A percentile compares a stretch with the other conserved stretches of the same genome.
These are phyloP conservation scores for Penicillium polonicum DNA, from an alignment of 2,329 filamentous ascomycete species.

Conservation along the genomic window DNA sequence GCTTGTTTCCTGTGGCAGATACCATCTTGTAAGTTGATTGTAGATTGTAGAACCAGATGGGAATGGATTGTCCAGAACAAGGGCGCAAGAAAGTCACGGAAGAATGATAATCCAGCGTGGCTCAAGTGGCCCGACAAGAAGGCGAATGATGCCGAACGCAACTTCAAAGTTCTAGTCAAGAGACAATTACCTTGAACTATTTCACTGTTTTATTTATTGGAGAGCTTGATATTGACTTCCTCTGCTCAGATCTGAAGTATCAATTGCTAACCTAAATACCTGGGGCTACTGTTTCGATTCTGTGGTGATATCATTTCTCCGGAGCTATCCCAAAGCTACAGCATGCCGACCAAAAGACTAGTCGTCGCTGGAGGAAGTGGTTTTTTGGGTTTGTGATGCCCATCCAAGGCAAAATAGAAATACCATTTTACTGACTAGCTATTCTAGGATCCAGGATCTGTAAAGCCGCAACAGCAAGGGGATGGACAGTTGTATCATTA, in stretches of 20 bases:
- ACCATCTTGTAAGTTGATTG: conserved; percentile 44
- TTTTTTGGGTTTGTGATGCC: conserved; percentile 65
- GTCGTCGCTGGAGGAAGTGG: conserved; percentile 93
- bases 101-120: conserved; percentile 1
- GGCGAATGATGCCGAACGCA: conserved; percentile 6
- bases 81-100: conserved; percentile 7
- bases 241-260: background rate
- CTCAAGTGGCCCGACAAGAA: background rate
- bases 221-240: too few species aligned
- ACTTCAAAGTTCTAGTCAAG: background rate
- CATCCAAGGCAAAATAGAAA: background rate
- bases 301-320: conserved; percentile 9
- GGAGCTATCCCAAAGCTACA: conserved; percentile 17
- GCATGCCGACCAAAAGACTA: conserved; percentile 68
- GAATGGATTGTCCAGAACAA: conserved; percentile 9
- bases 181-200: background rate
- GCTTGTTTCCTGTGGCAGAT: conserved; percentile 54
- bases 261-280: conserved; percentile 10
- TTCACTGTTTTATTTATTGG: background rate
- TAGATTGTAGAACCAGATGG: background rate
- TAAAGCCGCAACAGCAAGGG: conserved; percentile 77
- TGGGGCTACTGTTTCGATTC: background rate
- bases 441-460: conserved; percentile 72
- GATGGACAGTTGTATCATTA: conserved; percentile 90
- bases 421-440: conserved; percentile 15